Percentiles rank a stretch among this genome's conserved stretches.
Conservation (phyloP, 768 basidiomycete species). For the Megacollybia marginata region DNA sequence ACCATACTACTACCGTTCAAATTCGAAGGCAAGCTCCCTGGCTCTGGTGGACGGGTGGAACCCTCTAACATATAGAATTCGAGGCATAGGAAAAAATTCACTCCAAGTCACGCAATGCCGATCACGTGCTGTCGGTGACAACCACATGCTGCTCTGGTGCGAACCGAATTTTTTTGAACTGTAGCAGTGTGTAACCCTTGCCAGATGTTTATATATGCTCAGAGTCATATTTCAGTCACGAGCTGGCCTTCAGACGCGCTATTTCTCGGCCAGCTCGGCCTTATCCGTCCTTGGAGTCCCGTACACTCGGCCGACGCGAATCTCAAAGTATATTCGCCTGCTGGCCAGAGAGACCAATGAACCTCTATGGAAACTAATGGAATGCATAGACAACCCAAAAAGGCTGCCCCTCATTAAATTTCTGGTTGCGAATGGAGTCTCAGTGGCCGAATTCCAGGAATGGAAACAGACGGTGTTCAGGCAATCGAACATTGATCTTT, state of each 20-base stretch:
- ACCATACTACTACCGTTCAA: slow-evolving; percentile 57
- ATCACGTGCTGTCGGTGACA: too few species aligned
- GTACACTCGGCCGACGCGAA: slow-evolving; percentile 12
- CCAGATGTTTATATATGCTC: too few species aligned
- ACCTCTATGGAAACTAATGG: slow-evolving; percentile 36
- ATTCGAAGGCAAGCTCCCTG: slow-evolving; percentile 78
- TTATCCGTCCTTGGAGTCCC: neutral
- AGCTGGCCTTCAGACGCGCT: too few species aligned
- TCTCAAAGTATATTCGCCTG: slow-evolving; percentile 24
- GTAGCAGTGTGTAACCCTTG: too few species aligned
- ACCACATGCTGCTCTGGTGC: too few species aligned
- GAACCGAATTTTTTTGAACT: too few species aligned
- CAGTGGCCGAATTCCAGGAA: slow-evolving; percentile 2
- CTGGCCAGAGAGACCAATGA: slow-evolving; percentile 26
- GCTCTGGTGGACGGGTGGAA: slow-evolving; percentile 81
- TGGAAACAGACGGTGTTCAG: neutral
- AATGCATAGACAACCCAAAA: slow-evolving; percentile 17
- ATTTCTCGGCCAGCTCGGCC: too few species aligned
- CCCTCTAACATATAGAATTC: slow-evolving; percentile 82
- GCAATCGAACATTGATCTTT: neutral
- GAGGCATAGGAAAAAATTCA: slow-evolving; percentile 42
- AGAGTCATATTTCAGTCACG: too few species aligned
- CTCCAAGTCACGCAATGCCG: too few species aligned
- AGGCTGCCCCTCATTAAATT: too few species aligned
- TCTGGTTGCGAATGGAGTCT: neutral